Conservation (phyloP, 306 rosid species). For the Cicer cuneatum region DNA sequence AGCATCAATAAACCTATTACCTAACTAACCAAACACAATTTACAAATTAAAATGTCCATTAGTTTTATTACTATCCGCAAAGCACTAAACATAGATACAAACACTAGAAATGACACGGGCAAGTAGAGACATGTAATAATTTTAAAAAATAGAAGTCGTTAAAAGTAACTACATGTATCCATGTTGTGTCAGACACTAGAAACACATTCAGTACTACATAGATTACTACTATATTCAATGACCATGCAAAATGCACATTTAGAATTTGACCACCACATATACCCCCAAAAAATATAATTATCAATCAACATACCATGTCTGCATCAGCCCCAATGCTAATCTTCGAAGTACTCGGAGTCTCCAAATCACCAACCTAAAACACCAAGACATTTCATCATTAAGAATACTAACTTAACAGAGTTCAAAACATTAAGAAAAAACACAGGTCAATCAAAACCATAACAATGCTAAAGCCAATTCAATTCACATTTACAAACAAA, state of each 20-base stretch:
- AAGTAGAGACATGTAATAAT: too few relatives aligned
- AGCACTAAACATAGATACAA: not conserved
- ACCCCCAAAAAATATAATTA: not conserved
- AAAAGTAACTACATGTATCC: not conserved
- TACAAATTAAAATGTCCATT: constrained; percentile 17
- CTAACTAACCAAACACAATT: not conserved
- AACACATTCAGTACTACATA: accelerated
- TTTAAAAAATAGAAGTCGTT: too few relatives aligned
- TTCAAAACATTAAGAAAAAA: constrained; percentile 16
- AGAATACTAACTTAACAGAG: constrained; percentile 20
- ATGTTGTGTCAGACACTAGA: not conserved
- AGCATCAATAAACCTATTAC: constrained; percentile 11
- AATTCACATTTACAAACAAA: not conserved
- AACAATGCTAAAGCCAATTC: not conserved
- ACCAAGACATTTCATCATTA: constrained; percentile 35
- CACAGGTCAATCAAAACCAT: constrained; percentile 13
- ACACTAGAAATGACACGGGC: too few relatives aligned
- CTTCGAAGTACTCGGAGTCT: constrained; percentile 65
- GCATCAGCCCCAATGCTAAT: constrained; percentile 69
- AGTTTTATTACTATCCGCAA: not conserved
- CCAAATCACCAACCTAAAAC: constrained; percentile 65
- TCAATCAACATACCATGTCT: constrained; percentile 64
- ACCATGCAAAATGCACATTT: not conserved
- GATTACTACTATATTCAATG: not conserved
- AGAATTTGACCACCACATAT: not conserved